Evolutionary conservation across 768 basidiomycete species (phyloP).

Genomic region (Xerocomellus chrysenteron): DNA sequence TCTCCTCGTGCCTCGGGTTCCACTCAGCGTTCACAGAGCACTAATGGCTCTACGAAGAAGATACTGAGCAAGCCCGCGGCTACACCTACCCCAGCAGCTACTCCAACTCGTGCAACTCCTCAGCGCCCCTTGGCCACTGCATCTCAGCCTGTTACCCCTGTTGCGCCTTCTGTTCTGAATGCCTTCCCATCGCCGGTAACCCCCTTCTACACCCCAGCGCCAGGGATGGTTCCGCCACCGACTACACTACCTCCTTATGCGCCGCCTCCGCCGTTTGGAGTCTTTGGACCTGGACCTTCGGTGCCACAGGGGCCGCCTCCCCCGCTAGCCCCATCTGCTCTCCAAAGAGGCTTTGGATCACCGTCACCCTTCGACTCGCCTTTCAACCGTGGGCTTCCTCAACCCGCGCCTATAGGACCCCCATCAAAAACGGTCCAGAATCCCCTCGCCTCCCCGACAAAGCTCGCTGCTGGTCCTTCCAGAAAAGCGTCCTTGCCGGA

Average conservation of each 20-base stretch:
- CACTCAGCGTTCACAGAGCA: slow-evolving; percentile 45
- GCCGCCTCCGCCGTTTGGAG: slow-evolving; percentile 50
- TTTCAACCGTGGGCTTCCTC: slow-evolving; percentile 42
- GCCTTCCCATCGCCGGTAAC: slow-evolving; percentile 45
- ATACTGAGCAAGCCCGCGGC: slow-evolving; percentile 49
- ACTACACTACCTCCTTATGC: slow-evolving; percentile 53
- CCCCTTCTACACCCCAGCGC: slow-evolving; percentile 47
- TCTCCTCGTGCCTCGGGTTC: slow-evolving; percentile 54
- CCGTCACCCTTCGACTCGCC: slow-evolving; percentile 53
- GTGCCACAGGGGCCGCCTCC: slow-evolving; percentile 45
- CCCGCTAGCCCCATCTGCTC: slow-evolving; percentile 51
- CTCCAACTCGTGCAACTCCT: slow-evolving; percentile 36
- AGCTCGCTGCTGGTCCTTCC: slow-evolving; percentile 47
- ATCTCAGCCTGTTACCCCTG: slow-evolving; percentile 50
- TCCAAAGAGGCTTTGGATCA: slow-evolving; percentile 53
- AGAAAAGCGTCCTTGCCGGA: slow-evolving; percentile 46
- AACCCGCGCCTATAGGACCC: slow-evolving; percentile 55
- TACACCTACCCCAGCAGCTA: slow-evolving; percentile 32
- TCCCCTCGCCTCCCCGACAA: slow-evolving; percentile 37
- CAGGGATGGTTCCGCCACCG: slow-evolving; percentile 44
- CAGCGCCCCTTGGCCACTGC: slow-evolving; percentile 35
- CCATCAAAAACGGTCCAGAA: slow-evolving; percentile 42
- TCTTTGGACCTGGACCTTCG: slow-evolving; percentile 44
- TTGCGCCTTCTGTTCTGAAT: slow-evolving; percentile 27
- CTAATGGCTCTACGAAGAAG: slow-evolving; percentile 59